Evolutionary conservation across 768 basidiomycete species (phyloP), one percentile per base, ranked within the genome.

Genomic region (Leccinum ochraceum): DNA sequence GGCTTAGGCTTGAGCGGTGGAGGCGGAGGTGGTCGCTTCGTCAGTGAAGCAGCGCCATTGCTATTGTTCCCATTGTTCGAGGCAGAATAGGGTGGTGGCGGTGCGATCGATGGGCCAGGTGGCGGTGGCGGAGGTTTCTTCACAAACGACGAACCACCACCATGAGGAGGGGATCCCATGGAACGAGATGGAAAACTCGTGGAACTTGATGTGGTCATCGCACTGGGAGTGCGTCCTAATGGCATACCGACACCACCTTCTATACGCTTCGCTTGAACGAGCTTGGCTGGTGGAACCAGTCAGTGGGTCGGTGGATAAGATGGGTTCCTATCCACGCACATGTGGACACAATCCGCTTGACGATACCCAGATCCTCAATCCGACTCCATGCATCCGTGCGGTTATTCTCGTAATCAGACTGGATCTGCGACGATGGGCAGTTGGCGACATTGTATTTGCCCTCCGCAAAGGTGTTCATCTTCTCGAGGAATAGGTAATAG

Each of bases 401-500:
- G 61, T 87, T 88, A 59, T 80, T 81, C 70, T 94, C 87, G 74
- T 94, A 98, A 52, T 90, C 87, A 53, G 76, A 74, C 56, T 83
- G 84, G 56, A 97, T 92, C 65, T 94, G 84, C 20, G 86, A 79
- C 7, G 85, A 84, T 26, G 86, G 77, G 20, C 84, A 72, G 59
- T 86, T 89, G 52, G 85, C 73, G 42, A 90, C 76, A 60, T 90
- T 87, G 73, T 89, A 95, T 69, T 90, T 93, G 54, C 83, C 82
- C 61, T 87, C 88, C 2, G 91, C 86, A 69, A 95, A 98, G 39
- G 84, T 83, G 71, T 91, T 90, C 77, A 98, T 80, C 79, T 95
- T 98, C 77, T 99, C 97, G 60, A 97, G 81, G 71, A 98, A 85
- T 59, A 97, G 79, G 76, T 98, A 98, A 78, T 87, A 95, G 60